Evolutionary conservation across 2,329 filamentous ascomycete species (phyloP), one percentile per base, ranked within the genome.

Genomic region (Fusarium annulatum): DNA sequence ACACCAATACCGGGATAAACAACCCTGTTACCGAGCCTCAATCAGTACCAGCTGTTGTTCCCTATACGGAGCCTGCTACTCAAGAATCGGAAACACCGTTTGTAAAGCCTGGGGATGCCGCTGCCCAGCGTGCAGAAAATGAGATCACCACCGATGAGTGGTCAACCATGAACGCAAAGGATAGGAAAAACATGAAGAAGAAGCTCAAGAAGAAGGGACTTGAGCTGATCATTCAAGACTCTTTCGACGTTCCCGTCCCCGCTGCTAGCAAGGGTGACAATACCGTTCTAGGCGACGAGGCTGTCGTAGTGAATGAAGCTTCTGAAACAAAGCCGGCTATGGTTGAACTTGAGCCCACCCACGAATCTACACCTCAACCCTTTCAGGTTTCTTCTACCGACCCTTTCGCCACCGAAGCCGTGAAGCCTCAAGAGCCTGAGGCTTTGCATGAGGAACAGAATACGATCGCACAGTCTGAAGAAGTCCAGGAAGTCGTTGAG

Each of bases 111-210:
- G 41, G 48, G 16, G 58, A 59, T 15, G 33, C 56, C 42, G 51
- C 65, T 30, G 23, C 41, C 45, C 58, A 74, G 23, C 71, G 71
- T 26, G 68, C 62, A 33, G 75, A 75, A 36, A 74, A 77, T n/a
- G 72, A 75, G 49, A 74, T 74, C 23, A 75, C 72, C 8, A 68
- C 60, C 3, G 67, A 78, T 52, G 72, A 70, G n/a, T 77, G 76
- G 76, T 49, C 63, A 10, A 71, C 41, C 19, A 64, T 77, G 28
- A 61, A 38, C 30, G 57, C 43, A 30, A 77, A 77, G 62, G 76
- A 77, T 4, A 77, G 67, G 51, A 77, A 76, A 71, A 72, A 73
- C 55, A 71, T 77, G 57, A 77, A 63, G 42, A 77, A 75, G 48
- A 72, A 69, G 23, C 74, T 77, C 14, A 75, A 64, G 60, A 77